Percentiles rank a stretch among this genome's conserved stretches.
Conservation (phyloP, 768 basidiomycete species). For the Atractiella rhizophila region DNA sequence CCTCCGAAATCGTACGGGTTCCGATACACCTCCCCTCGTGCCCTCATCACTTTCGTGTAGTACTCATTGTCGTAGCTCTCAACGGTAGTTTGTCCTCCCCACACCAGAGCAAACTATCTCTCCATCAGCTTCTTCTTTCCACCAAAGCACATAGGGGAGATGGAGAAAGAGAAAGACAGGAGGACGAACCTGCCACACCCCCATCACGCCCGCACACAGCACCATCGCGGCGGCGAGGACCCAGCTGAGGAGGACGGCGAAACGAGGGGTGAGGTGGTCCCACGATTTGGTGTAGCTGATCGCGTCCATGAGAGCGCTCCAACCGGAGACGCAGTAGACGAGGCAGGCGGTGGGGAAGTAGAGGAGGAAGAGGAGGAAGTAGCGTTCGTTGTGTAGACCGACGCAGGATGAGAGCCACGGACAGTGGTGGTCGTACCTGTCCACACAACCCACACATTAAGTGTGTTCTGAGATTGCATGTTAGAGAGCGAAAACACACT, state of each 20-base stretch:
- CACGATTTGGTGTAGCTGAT: conserved; percentile 29
- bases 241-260: conserved; percentile 47
- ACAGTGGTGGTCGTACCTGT: too few species aligned
- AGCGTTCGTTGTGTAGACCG: conserved; percentile 77
- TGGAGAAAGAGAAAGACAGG: not conserved
- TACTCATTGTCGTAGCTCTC: conserved; percentile 26
- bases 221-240: conserved; percentile 50
- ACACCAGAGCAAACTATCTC: conserved; percentile 32
- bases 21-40: conserved; percentile 39
- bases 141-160: not conserved
- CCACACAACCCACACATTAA: too few species aligned
- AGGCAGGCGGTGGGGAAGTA: conserved; percentile 54
- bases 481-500: too few species aligned
- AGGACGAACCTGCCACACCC: conserved; percentile 34
- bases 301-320: conserved; percentile 34
- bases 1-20: conserved; percentile 78
- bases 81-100: conserved; percentile 59
- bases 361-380: conserved; percentile 86
- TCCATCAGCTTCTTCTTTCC: not conserved
- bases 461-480: too few species aligned
- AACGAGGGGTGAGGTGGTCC: conserved; percentile 38
- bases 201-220: conserved; percentile 47
- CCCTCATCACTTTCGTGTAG: too few species aligned
- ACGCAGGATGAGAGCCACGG: too few species aligned
- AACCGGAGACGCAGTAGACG: conserved; percentile 40